phyloP scores from a whole-genome alignment of 2,329 filamentous ascomycete genomes.

The Apiospora malaysiana region DNA sequence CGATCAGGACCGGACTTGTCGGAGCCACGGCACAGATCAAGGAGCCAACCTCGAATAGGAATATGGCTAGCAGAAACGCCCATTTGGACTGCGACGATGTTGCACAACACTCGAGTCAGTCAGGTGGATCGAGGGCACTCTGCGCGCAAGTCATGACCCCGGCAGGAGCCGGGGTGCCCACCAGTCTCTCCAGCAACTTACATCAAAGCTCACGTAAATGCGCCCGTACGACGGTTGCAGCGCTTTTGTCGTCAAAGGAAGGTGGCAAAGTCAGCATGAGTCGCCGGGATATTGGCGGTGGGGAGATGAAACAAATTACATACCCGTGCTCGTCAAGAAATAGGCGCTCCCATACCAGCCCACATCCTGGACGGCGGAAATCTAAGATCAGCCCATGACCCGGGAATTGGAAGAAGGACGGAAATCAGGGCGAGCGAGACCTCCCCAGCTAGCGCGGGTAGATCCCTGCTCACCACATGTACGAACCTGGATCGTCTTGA shows the following conservation, averaged over 20 bases:
- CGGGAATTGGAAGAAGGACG: neutral
- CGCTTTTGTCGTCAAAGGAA: constrained; percentile 31
- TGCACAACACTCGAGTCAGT: constrained; percentile 35
- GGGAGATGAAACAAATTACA: neutral
- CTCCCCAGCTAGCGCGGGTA: neutral
- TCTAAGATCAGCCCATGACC: constrained; percentile 25
- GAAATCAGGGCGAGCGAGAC: neutral
- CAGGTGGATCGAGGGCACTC: neutral
- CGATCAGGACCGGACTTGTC: constrained; percentile 35
- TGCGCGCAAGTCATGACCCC: too few species aligned
- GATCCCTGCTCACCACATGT: neutral
- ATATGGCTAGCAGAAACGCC: constrained; percentile 24
- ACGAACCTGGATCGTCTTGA: constrained; percentile 43
- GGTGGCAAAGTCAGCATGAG: neutral
- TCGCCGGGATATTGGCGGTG: neutral
- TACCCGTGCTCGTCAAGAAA: constrained; percentile 52
- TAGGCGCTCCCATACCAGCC: constrained; percentile 52
- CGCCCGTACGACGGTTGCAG: constrained; percentile 46
- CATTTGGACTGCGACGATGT: constrained; percentile 37
- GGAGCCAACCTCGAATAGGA: constrained; percentile 26
- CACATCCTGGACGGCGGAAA: constrained; percentile 44
- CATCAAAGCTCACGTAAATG: constrained; percentile 47
- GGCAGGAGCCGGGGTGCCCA: too few species aligned
- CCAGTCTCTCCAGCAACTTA: constrained; percentile 24
- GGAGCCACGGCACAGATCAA: constrained; percentile 31